Base-by-base conservation (phyloP, 176 grass and related monocot species). In the Aegilops speltoides region DNA sequence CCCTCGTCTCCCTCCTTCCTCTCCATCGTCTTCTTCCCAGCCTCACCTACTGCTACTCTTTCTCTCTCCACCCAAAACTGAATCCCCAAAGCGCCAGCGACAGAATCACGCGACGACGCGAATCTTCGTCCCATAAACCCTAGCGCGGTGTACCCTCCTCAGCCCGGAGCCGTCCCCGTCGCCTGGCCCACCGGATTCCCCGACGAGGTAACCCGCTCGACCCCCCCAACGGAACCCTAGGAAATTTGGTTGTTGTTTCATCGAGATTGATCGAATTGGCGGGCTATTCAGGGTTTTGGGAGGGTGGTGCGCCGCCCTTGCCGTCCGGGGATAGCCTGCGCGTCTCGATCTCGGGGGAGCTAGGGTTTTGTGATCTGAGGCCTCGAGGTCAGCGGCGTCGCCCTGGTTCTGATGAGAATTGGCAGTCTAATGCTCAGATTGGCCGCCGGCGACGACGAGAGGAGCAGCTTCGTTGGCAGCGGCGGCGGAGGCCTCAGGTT, bases 331-430 rank as follows among this genome's bases (percentile, higher is more conserved):
- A 22, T 79, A 79, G 23, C 76, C 34, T 86, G 73, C 70, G 10
- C 70, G 60, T 77, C 59, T 66, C 40, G 84, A 79, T 79, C 84
- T 69, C 75, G 74, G 34, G 73, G 74, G 75, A 79, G 63, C 45
- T 86, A 79, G 84, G 76, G 76, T 86, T 86, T 86, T 86, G 84
- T 59, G 84, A 78, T 79, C 84, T 41, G 75, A 86, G 84, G 64
- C 69, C 17, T 61, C 45, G 64, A 26, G 52, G 79, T 48, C 50
- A 80, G 24, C 65, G 46, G 85, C 69, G 85, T 70, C 50, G 77
- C 84, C 82, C 68, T 89, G 83, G 83, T 86, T 89, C 91, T 92
- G 79, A 96, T 96, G 94, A 96, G 84, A 96, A 93, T 96, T 93
- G 91, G 84, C 83, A 96, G 86, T 87, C 91, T 88, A 77, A 91